These are phyloP conservation scores for Piper longum DNA, from an alignment of 164 flowering plant species.

Conservation along the genomic window DNA sequence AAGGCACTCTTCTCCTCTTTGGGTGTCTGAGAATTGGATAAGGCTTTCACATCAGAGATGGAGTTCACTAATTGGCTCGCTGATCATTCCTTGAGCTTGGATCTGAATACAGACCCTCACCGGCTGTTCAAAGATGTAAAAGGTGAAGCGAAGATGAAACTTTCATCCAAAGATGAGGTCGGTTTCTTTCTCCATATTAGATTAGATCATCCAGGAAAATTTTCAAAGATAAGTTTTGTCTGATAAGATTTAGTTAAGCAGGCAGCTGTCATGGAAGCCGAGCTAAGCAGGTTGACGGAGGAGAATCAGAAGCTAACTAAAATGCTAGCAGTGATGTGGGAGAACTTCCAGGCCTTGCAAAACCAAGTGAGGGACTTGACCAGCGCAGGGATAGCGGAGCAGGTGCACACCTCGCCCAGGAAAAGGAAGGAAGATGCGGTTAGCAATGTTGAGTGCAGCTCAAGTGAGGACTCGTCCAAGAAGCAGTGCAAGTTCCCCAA, in stretches of 20 bases:
- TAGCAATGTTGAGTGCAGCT: slow-evolving; percentile 25
- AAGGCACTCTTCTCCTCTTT: not conserved
- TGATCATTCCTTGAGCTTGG: slow-evolving; percentile 1
- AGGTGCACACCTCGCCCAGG: slow-evolving; percentile 7
- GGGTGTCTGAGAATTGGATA: not conserved
- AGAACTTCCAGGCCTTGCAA: slow-evolving; percentile 4
- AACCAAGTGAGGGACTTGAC: slow-evolving; percentile 7
- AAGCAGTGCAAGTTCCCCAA: slow-evolving; percentile 23
- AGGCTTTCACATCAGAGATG: not conserved
- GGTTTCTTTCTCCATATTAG: not conserved
- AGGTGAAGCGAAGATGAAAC: not conserved
- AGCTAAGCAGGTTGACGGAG: slow-evolving; percentile 2
- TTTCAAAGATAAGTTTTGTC: not conserved
- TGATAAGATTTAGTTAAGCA: not conserved
- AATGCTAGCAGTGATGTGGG: slow-evolving; percentile 4
- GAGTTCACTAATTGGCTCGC: not conserved
- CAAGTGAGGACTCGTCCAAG: slow-evolving; percentile 38
- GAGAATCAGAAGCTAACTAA: slow-evolving; percentile 4
- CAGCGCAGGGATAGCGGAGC: slow-evolving; percentile 2
- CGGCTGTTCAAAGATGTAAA: not conserved
- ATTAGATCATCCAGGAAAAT: no score
- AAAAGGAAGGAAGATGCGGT: slow-evolving; percentile 26
- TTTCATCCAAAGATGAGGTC: slow-evolving; percentile 2
- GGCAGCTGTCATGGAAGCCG: slow-evolving; percentile 1
- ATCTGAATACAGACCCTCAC: not conserved